phyloP scores from a whole-genome alignment of 805 yeast genomes.

The Saturnispora saitoi region DNA sequence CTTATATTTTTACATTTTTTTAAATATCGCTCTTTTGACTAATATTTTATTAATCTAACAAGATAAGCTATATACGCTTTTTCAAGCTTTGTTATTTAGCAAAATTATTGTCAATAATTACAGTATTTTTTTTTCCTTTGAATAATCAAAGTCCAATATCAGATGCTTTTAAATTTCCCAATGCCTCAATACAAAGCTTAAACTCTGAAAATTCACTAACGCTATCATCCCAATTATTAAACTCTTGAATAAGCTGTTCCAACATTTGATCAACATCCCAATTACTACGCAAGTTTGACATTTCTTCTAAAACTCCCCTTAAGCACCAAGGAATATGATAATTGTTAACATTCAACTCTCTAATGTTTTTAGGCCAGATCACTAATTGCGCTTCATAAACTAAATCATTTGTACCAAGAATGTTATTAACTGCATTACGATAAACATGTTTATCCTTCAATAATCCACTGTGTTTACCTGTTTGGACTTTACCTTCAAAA shows the following conservation, averaged over 20 bases:
- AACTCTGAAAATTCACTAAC: slow-evolving; percentile 40
- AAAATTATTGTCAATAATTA: too few species aligned
- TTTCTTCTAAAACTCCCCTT: slow-evolving; percentile 72
- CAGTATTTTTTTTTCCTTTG: too few species aligned
- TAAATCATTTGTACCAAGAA: slow-evolving; percentile 66
- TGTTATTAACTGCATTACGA: slow-evolving; percentile 60
- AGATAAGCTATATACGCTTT: neutral
- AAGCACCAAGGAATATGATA: slow-evolving; percentile 90
- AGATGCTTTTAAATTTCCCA: slow-evolving; percentile 13
- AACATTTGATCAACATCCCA: slow-evolving; percentile 45
- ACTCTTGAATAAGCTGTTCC: slow-evolving; percentile 42
- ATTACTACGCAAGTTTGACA: slow-evolving; percentile 32
- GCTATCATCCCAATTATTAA: slow-evolving; percentile 64
- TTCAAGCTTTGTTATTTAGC: too few species aligned
- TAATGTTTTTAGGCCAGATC: slow-evolving; percentile 19
- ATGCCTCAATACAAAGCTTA: slow-evolving; percentile 41
- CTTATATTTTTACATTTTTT: too few species aligned
- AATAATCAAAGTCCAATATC: slow-evolving; percentile 5
- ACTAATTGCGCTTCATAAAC: slow-evolving; percentile 33
- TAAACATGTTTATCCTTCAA: slow-evolving; percentile 53
- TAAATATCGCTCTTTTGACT: neutral
- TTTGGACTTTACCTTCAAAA: slow-evolving; percentile 64
- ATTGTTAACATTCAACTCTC: slow-evolving; percentile 66
- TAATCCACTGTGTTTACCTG: slow-evolving; percentile 76
- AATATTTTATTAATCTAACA: neutral